phyloP scores from a whole-genome alignment of 2,329 filamentous ascomycete species.

The Curvularia hawaiiensis region DNA sequence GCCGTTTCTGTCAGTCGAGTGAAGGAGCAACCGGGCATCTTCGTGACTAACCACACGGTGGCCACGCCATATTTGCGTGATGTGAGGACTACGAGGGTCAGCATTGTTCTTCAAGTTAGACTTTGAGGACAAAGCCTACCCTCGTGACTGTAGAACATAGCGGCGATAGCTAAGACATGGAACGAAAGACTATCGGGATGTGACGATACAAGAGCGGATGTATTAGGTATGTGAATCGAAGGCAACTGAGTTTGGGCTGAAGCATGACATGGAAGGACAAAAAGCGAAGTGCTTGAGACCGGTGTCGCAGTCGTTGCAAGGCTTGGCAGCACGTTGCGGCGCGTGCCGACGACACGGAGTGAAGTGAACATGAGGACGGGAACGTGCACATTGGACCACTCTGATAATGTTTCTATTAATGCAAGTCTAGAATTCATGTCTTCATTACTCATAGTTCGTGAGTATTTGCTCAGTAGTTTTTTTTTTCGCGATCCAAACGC shows the following conservation, averaged over 20 bases:
- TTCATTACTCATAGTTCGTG: slow-evolving; percentile 24
- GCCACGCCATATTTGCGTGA: slow-evolving; percentile 89
- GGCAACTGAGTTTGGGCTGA: background rate
- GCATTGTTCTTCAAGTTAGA: slow-evolving; percentile 9
- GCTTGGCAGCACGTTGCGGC: slow-evolving; percentile 25
- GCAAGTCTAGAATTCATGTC: slow-evolving; percentile 24
- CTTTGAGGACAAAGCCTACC: slow-evolving; percentile 59
- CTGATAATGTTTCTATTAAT: slow-evolving; percentile 10
- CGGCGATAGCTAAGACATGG: slow-evolving; percentile 30
- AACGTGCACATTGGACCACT: slow-evolving; percentile 5
- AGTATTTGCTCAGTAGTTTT: slow-evolving; percentile 17
- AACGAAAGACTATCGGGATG: slow-evolving; percentile 3
- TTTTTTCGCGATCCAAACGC: slow-evolving; percentile 39
- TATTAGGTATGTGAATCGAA: background rate
- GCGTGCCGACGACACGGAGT: slow-evolving; percentile 23
- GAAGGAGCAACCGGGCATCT: background rate
- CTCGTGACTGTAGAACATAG: slow-evolving; percentile 96
- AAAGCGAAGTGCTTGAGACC: slow-evolving; percentile 2
- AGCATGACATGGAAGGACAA: background rate
- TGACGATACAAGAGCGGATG: slow-evolving; percentile 7
- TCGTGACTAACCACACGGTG: slow-evolving; percentile 78
- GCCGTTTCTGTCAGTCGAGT: slow-evolving; percentile 28
- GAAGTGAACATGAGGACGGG: slow-evolving; percentile 23
- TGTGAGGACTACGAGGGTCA: slow-evolving; percentile 67
- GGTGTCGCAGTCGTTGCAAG: slow-evolving; percentile 2